These are phyloP conservation scores for Hypoxylon fuscum DNA, from an alignment of 495 filamentous ascomycete species.

Conservation along the genomic window DNA sequence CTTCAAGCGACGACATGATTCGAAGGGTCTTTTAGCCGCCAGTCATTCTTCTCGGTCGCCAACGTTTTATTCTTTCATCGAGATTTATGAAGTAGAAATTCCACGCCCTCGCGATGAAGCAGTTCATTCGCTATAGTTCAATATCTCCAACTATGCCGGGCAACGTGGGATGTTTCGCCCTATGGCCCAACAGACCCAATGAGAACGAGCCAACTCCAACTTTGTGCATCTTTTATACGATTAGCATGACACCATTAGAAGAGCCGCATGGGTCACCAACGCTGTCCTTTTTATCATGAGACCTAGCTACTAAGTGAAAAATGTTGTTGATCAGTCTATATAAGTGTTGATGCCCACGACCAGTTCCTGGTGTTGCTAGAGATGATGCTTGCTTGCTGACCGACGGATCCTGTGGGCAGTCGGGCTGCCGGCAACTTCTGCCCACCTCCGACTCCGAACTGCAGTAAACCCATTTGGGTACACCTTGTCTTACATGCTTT, in stretches of 20 bases:
- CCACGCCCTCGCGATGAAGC: neutral
- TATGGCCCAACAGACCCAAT: conserved; percentile 5
- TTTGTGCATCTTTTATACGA: conserved; percentile 11
- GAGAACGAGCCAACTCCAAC: conserved; percentile 5
- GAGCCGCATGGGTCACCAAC: conserved; percentile 20
- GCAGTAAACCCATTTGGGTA: no score
- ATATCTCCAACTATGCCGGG: conserved; percentile 4
- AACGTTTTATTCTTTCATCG: neutral
- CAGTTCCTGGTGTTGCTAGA: neutral
- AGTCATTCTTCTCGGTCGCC: neutral
- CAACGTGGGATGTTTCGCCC: conserved; percentile 14
- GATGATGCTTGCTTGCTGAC: neutral
- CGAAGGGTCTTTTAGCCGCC: neutral
- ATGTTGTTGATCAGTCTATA: conserved; percentile 5
- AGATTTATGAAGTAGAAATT: neutral
- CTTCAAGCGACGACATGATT: neutral
- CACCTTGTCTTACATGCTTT: no score
- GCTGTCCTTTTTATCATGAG: neutral
- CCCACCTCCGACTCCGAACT: no score
- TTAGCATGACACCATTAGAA: conserved; percentile 17
- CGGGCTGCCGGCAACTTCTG: conserved; percentile 1
- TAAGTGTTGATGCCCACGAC: conserved; percentile 7
- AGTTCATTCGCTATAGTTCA: neutral
- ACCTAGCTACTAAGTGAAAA: no score
- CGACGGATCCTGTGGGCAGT: neutral